phyloP scores from a whole-genome alignment of 345 rosid species.

The Lepidium aucheri region DNA sequence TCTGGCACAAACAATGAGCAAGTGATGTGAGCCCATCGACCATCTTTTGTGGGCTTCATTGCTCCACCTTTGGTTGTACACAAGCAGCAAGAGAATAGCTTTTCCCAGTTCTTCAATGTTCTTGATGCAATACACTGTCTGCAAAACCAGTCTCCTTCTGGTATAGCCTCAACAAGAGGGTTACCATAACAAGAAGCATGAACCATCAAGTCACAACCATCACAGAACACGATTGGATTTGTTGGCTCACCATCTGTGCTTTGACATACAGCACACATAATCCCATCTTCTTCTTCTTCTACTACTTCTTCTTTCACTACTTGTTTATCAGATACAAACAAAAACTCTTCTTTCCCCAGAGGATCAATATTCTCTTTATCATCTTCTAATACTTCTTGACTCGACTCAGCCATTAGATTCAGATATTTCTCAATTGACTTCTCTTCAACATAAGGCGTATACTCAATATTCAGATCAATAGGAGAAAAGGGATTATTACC shows the following conservation, averaged over 20 bases:
- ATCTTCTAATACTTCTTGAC: conserved; percentile 13
- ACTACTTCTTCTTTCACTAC: conserved; percentile 14
- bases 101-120: background rate
- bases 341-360: background rate
- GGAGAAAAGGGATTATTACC: conserved; percentile 36
- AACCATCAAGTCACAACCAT: conserved; percentile 93
- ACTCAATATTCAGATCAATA: conserved; percentile 74
- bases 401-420: background rate
- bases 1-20: conserved; percentile 81
- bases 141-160: conserved; percentile 93
- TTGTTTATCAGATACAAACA: background rate
- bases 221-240: conserved; percentile 93
- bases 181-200: conserved; percentile 82
- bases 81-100: conserved; percentile 44
- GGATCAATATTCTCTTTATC: conserved; percentile 21
- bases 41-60: conserved; percentile 49
- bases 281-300: conserved; percentile 63
- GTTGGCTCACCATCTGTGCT: conserved; percentile 90
- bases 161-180: conserved; percentile 55
- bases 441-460: conserved; percentile 31
- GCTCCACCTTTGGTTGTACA: conserved; percentile 59
- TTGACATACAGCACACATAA: conserved; percentile 70
- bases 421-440: conserved; percentile 7
- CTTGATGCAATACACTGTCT: conserved; percentile 30
- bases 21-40: conserved; percentile 72